Conservation (phyloP, 1,284 basidiomycete species). For the Ceratorhiza oryzae-sativae region DNA sequence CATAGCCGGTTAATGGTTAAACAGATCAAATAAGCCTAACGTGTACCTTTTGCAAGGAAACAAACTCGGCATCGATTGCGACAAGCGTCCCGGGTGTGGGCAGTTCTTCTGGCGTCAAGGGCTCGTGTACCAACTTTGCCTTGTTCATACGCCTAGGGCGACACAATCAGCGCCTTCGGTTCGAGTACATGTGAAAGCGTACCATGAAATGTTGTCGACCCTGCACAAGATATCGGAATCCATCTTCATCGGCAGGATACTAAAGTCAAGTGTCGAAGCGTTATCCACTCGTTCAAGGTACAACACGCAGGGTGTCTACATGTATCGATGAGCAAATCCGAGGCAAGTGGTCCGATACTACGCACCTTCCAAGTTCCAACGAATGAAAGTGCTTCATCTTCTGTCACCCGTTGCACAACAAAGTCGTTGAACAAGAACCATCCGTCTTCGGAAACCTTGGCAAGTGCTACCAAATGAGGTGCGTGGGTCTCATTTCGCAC, state of each 20-base stretch:
- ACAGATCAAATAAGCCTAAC: no score
- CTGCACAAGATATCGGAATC: slow-evolving; percentile 76
- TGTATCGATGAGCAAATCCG: background rate
- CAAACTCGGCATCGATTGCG: slow-evolving; percentile 98
- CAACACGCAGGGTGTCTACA: slow-evolving; percentile 84
- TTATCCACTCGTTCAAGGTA: slow-evolving; percentile 84
- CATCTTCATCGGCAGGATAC: slow-evolving; percentile 67
- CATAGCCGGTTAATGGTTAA: slow-evolving; percentile 3
- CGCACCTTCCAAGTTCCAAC: slow-evolving; percentile 89
- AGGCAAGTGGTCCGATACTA: slow-evolving; percentile 1
- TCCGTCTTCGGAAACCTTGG: slow-evolving; percentile 58
- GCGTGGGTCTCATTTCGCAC: slow-evolving; percentile 77
- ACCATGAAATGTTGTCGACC: slow-evolving; percentile 33
- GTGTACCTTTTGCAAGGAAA: slow-evolving; percentile 87
- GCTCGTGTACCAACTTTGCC: slow-evolving; percentile 66
- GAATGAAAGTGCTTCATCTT: slow-evolving; percentile 88
- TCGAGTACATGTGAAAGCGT: slow-evolving; percentile 46
- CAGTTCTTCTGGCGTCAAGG: slow-evolving; percentile 76
- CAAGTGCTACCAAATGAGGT: slow-evolving; percentile 89
- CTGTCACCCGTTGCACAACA: slow-evolving; percentile 81
- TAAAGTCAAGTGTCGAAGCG: slow-evolving; percentile 66
- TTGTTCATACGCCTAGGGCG: slow-evolving; percentile 52
- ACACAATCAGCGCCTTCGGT: background rate
- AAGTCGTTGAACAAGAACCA: slow-evolving; percentile 99
- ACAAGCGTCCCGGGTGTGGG: slow-evolving; percentile 87